Evolutionary conservation across 192 early-diverging fungal genomes (phyloP).

Genomic region (Bifiguratus adelaidae): DNA sequence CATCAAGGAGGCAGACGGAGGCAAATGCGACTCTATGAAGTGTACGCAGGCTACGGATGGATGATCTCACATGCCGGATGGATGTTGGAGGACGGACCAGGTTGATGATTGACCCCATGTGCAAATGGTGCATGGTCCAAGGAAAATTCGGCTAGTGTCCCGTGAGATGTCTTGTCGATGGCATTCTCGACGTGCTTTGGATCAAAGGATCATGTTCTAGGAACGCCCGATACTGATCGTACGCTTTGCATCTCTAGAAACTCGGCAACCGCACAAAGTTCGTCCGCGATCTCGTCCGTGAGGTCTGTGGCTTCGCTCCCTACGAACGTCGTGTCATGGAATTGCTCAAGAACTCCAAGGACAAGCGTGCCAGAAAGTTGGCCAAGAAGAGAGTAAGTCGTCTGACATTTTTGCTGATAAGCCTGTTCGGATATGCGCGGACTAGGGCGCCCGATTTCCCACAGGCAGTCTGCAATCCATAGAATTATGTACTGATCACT

Average conservation of each 20-base stretch:
- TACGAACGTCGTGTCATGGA: conserved; percentile 99
- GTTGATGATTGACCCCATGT: background rate
- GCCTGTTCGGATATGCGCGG: conserved; percentile 3
- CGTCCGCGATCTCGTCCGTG: conserved; percentile 90
- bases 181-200: background rate
- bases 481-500: background rate
- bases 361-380: conserved; percentile 98
- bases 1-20: too few relatives aligned
- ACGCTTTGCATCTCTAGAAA: conserved; percentile 20
- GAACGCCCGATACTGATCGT: background rate
- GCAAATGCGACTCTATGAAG: too few relatives aligned
- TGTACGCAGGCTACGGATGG: too few relatives aligned
- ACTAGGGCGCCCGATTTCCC: background rate
- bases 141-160: background rate
- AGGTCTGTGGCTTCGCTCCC: conserved; percentile 95
- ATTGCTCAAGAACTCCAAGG: conserved; percentile 99
- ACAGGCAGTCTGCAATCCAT: background rate
- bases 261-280: conserved; percentile 76
- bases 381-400: conserved; percentile 84
- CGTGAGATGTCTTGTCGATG: background rate
- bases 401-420: conserved; percentile 3
- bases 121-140: background rate
- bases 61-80: background rate
- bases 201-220: background rate
- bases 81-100: background rate